Conservation (phyloP, 768 basidiomycete genomes). For the Solioccasus polychromus region DNA sequence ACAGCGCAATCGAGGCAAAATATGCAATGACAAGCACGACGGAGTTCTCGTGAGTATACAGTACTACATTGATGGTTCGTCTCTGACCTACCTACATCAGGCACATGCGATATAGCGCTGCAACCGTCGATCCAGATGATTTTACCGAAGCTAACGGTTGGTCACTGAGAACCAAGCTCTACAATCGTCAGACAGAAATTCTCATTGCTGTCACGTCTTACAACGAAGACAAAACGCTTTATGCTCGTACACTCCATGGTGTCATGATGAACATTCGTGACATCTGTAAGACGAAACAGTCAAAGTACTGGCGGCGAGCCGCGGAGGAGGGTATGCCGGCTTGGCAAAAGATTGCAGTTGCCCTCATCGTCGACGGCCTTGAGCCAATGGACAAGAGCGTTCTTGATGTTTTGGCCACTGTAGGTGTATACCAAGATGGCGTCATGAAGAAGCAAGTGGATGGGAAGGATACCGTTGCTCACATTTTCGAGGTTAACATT, state of each 20-base stretch:
- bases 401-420: conserved; percentile 81
- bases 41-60: conserved; percentile 79
- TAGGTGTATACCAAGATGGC: conserved; percentile 93
- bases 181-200: conserved; percentile 87
- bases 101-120: conserved; percentile 94
- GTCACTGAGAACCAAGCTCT: conserved; percentile 79
- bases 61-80: not conserved
- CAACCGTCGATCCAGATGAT: conserved; percentile 89
- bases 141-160: conserved; percentile 78
- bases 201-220: conserved; percentile 94
- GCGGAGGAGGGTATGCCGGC: conserved; percentile 82
- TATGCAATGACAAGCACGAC: conserved; percentile 71
- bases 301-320: conserved; percentile 83
- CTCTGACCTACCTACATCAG: conserved; percentile 23
- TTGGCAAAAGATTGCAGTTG: conserved; percentile 91
- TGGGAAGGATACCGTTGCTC: conserved; percentile 84
- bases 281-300: conserved; percentile 94
- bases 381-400: conserved; percentile 96
- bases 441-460: conserved; percentile 93
- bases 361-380: conserved; percentile 89
- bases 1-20: conserved; percentile 77
- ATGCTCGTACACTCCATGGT: conserved; percentile 88
- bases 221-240: conserved; percentile 91
- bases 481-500: conserved; percentile 87
- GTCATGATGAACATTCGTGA: conserved; percentile 98